Base-by-base conservation (phyloP, 495 filamentous ascomycete genomes). In the Filosporella fistucella region DNA sequence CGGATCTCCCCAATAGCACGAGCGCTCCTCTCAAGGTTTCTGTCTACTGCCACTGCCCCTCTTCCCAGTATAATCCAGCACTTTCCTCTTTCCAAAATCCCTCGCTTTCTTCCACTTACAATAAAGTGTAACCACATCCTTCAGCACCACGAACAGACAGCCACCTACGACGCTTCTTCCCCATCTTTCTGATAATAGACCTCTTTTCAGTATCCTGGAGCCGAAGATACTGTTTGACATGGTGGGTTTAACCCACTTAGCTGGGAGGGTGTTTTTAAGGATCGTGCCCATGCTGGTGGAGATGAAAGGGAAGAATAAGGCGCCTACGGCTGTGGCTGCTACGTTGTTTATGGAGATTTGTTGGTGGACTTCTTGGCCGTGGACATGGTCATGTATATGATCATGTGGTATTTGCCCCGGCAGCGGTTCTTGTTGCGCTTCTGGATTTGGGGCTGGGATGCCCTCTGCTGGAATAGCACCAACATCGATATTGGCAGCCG, bases 131-230 rank as follows among this genome's bases (percentile, higher is more conserved):
- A 88, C 55, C 11, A 77, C 81, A 68, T 88, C 84, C 54, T 85
- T 87, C 21, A 86, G 55, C 9, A 85, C 71, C 29, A 88, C 80
- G 51, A 88, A 84, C 32, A 82, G 63, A 63, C 82, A 86, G 1
- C 84, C 84, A 11, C 84, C 84, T 16, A 86, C 68, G 5, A 88
- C 68, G 51, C 76, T 87, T 23, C 84, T 67, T 12, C 83, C 84
- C 78, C 84, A 88, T 39, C 74, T 68, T 29, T 72, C 72, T 54
- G 83, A 78, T 20, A 88, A 61, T 17, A 87, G 63, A 1, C 83
- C 80, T n/a, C 21, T 23, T 66, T 65, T 18, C 49, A 10, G 12
- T n/a, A 28, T 30, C 12, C 71, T 63, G 2, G 70, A 69, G 2
- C 39, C 39, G 17, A 11, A 3, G 25, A 30, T 18, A 17, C 24